Evolutionary conservation across 768 basidiomycete genomes (phyloP).

Genomic region (Boletus coccyginus): DNA sequence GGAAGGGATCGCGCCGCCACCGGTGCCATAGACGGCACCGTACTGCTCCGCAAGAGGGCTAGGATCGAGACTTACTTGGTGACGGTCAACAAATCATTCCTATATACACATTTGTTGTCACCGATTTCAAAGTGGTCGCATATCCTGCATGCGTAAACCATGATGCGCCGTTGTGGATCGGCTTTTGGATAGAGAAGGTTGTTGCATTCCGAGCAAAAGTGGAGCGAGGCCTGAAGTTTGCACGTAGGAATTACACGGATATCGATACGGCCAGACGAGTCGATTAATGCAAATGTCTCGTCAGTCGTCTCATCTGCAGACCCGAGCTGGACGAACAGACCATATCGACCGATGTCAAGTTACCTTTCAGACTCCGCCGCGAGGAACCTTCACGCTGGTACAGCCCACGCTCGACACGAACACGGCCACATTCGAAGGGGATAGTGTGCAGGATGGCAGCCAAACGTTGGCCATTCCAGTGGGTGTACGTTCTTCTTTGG

Average conservation of each 20-base stretch:
- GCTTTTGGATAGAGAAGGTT: constrained; percentile 93
- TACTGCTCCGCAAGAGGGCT: not conserved
- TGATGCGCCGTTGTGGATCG: constrained; percentile 76
- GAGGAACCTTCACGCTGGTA: too few relatives aligned
- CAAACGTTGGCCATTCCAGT: constrained; percentile 13
- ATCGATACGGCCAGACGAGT: not conserved
- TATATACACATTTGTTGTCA: constrained; percentile 87
- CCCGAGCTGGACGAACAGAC: constrained; percentile 21
- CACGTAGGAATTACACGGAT: not conserved
- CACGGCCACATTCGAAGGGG: not conserved
- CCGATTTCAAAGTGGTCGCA: constrained; percentile 84
- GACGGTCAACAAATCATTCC: constrained; percentile 89
- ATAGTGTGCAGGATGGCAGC: constrained; percentile 1
- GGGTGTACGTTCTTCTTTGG: constrained; percentile 25
- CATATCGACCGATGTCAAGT: constrained; percentile 21
- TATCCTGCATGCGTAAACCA: constrained; percentile 91
- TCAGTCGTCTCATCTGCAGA: constrained; percentile 14
- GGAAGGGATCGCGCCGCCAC: constrained; percentile 10
- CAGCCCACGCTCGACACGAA: not conserved
- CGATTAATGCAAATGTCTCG: constrained; percentile 1
- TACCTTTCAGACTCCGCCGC: constrained; percentile 29
- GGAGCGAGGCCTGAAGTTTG: constrained; percentile 64
- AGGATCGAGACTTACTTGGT: constrained; percentile 66
- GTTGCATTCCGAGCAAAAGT: constrained; percentile 94
- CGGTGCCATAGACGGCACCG: not conserved